Conservation (phyloP, 495 filamentous ascomycete genomes). For the Xylaria nigripes region DNA sequence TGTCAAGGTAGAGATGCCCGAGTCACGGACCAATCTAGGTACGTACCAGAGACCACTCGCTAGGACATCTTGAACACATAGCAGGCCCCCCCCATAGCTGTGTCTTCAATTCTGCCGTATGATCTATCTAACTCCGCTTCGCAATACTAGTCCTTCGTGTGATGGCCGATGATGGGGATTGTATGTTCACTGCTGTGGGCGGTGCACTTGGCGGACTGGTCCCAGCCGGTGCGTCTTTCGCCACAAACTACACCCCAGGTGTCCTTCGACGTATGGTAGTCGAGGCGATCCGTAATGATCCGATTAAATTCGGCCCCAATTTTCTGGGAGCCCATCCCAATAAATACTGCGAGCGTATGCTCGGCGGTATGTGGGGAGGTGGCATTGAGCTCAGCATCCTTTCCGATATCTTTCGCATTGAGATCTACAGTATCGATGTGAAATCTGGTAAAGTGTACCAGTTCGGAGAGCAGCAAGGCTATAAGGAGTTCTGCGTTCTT, state of each 20-base stretch:
- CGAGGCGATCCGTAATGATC: conserved; percentile 65
- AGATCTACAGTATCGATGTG: conserved; percentile 77
- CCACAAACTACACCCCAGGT: conserved; percentile 45
- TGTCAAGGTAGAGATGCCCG: conserved; percentile 19
- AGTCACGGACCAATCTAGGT: conserved; percentile 14
- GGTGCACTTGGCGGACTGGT: conserved; percentile 50
- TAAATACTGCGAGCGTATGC: conserved; percentile 80
- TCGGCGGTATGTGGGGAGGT: conserved; percentile 81
- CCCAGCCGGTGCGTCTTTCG: conserved; percentile 1
- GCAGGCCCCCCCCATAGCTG: too few relatives aligned
- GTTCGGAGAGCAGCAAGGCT: conserved; percentile 66
- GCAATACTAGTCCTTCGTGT: conserved; percentile 60
- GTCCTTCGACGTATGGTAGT: conserved; percentile 74
- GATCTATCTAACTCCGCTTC: not conserved
- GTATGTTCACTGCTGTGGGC: conserved; percentile 84
- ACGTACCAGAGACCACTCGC: not conserved
- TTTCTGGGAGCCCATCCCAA: conserved; percentile 68
- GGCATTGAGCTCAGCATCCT: conserved; percentile 83
- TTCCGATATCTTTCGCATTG: conserved; percentile 74
- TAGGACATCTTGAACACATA: not conserved
- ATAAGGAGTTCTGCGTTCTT: conserved; percentile 61
- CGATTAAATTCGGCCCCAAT: conserved; percentile 60
- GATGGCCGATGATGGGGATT: conserved; percentile 96
- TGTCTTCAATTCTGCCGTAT: not conserved
- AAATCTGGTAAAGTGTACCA: conserved; percentile 49